Percentiles rank a stretch among this genome's conserved stretches.
These are phyloP conservation scores for Plantago major DNA, from an alignment of 257 asterid genomes.

Conservation along the genomic window DNA sequence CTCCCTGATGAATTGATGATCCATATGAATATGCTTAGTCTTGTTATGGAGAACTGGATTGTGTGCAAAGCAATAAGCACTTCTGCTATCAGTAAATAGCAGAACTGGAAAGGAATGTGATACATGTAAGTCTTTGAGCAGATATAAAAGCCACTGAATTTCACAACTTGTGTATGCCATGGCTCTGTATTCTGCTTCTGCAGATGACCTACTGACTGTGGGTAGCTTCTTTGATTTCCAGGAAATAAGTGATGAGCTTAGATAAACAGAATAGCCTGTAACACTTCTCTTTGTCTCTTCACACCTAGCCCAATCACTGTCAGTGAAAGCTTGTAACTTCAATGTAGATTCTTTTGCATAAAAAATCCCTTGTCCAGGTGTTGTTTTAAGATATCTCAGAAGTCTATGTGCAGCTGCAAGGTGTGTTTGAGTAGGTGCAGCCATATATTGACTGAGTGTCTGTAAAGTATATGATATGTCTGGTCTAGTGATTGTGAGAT, in stretches of 20 bases:
- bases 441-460: no score
- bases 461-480: not conserved
- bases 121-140: not conserved
- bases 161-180: no score
- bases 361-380: no score
- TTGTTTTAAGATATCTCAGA: no score
- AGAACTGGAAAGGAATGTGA: not conserved
- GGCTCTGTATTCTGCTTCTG: no score
- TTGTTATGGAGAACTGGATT: not conserved
- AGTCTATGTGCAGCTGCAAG: no score
- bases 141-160: not conserved
- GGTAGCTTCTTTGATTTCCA: no score
- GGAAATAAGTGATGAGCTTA: no score
- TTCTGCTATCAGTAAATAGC: not conserved
- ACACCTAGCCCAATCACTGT: not conserved
- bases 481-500: not conserved
- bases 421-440: no score
- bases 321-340: not conserved
- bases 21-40: not conserved
- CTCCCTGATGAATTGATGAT: not conserved
- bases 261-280: not conserved
- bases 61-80: not conserved
- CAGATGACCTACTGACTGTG: no score
- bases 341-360: not conserved
- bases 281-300: not conserved